A percentile compares a stretch with the other conserved stretches of the same genome.
phyloP scores from a whole-genome alignment of 2,329 filamentous ascomycete species.

The Exophiala spinifera region DNA sequence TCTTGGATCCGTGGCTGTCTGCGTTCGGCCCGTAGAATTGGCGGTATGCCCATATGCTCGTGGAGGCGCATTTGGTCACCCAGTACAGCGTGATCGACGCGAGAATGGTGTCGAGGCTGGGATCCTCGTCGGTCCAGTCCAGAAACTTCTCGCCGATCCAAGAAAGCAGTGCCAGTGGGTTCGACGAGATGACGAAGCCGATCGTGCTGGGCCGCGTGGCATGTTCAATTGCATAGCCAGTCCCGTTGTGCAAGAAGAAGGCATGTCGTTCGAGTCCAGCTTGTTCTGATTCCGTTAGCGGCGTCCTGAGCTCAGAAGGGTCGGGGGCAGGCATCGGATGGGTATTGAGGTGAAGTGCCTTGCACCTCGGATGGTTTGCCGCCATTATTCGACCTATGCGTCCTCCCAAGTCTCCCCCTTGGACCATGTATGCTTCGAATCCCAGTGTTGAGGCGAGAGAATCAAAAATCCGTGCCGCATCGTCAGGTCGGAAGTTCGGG shows the following conservation, averaged over 20 bases:
- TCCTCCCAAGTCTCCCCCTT: constrained; percentile 58
- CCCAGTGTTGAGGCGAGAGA: constrained; percentile 53
- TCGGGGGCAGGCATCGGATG: not conserved
- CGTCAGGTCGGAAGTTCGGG: constrained; percentile 41
- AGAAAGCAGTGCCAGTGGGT: constrained; percentile 54
- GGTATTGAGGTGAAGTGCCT: constrained; percentile 26
- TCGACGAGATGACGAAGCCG: constrained; percentile 52
- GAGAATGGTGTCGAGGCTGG: constrained; percentile 34
- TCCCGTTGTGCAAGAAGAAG: constrained; percentile 43
- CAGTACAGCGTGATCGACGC: constrained; percentile 38
- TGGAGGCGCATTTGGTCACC: constrained; percentile 38
- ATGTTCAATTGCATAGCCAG: constrained; percentile 53
- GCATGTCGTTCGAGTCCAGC: constrained; percentile 36
- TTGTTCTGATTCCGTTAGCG: not conserved
- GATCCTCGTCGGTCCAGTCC: constrained; percentile 37
- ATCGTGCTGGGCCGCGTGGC: constrained; percentile 56
- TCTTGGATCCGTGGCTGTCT: not conserved
- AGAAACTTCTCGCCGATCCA: constrained; percentile 46
- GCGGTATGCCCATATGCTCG: constrained; percentile 35
- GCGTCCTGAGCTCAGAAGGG: not conserved
- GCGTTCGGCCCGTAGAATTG: not conserved
- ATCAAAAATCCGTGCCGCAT: constrained; percentile 48
- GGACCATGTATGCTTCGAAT: constrained; percentile 53
- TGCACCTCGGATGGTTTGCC: constrained; percentile 44
- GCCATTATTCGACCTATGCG: constrained; percentile 45